Evolutionary conservation across 495 filamentous ascomycete species (phyloP), one percentile per base, ranked within the genome.

Genomic region (Talaromyces thailandensis): DNA sequence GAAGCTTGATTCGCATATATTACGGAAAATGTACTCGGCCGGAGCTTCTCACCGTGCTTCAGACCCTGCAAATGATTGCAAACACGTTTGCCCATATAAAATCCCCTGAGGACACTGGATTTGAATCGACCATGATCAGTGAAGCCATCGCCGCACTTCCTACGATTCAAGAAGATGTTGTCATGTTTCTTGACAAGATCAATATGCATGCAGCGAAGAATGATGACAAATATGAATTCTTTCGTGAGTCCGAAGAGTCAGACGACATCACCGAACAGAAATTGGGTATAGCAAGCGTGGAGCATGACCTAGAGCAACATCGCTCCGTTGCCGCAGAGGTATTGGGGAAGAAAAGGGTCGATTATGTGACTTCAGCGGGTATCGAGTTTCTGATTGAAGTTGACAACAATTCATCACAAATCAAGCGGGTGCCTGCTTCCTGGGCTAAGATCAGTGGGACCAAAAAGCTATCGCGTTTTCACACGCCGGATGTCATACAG

Each of bases 321-420:
- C 88, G 88, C 62, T 69, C 81, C 24, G 83, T 80, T 14, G 91
- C 89, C 16, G 90, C 86, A 7, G 78, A 82, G 40, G 90, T 86
- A 56, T 68, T 95, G 2, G 80, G 82, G 58, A 89, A 86, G 68
- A 88, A 84, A 66, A 82, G 79, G 18, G 83, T 93, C 2, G 79
- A 82, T 1, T 98, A 96, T 68, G 82, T 86, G 11, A 91, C 88
- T 1, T 89, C 93, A 3, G 81, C 91, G 12, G 92, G 91, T 2
- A 94, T 99, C 59, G 94, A 99, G 67, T 98, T 93, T 70, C 84
- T 98, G 6, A 88, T 98, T 69, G 95, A 97, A 71, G 85, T 99
- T 16, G 81, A 89, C 58, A 97, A 96, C 70, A 82, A 70, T 11
- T 81, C 79, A 21, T 66, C 81, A 0, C 81, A 88, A 51, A 76